Evolutionary conservation across 306 rosid species (phyloP).

Genomic region (Dicorynia guianensis): DNA sequence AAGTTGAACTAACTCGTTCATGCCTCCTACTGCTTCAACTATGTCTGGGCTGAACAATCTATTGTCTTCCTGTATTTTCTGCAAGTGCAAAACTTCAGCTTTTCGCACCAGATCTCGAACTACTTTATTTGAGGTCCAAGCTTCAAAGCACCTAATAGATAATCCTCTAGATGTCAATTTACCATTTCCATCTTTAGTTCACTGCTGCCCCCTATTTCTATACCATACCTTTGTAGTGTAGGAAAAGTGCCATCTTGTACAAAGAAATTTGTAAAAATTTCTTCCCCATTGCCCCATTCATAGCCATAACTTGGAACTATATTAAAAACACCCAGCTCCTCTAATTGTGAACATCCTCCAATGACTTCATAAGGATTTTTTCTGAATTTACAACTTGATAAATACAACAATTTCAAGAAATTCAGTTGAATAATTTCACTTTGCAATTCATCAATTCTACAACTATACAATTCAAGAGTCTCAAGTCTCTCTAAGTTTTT

Average conservation of each 20-base stretch:
- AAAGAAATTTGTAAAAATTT: too few species aligned
- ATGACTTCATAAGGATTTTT: neutral
- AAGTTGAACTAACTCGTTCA: neutral
- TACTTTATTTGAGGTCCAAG: neutral
- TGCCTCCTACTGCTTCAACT: neutral
- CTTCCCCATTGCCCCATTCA: too few species aligned
- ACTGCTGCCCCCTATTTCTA: neutral
- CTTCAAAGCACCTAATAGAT: neutral
- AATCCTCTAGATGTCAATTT: neutral
- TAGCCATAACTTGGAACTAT: neutral
- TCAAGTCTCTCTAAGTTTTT: neutral
- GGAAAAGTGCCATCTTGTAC: too few species aligned
- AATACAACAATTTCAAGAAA: neutral
- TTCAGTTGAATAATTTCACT: neutral
- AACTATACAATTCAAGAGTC: neutral
- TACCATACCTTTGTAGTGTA: neutral
- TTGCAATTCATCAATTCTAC: neutral
- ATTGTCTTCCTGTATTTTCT: neutral
- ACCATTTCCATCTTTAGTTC: neutral
- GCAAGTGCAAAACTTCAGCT: neutral
- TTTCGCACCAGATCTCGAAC: neutral
- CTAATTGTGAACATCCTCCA: constrained; percentile 1
- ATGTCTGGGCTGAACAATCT: constrained; percentile 7
- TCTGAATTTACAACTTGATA: neutral
- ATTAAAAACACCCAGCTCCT: neutral